Percentiles rank a stretch among this genome's conserved stretches.
Conservation (phyloP, 140 eudicot genomes). For the Flaveria floridana region DNA sequence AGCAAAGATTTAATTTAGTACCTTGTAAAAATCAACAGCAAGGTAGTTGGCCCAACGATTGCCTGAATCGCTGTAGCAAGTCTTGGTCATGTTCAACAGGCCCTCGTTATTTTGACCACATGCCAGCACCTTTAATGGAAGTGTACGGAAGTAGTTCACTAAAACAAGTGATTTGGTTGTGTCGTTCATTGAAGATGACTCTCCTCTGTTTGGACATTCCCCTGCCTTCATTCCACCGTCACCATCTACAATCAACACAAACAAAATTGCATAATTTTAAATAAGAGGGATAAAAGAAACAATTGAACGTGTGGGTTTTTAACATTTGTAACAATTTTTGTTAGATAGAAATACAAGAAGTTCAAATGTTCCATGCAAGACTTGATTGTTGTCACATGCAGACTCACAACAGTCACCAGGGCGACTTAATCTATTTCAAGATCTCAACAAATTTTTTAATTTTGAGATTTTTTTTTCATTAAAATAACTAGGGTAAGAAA, state of each 20-base stretch:
- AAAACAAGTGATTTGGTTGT: conserved; percentile 68
- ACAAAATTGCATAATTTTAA: no score
- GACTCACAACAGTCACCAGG: background rate
- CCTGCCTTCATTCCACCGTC: conserved; percentile 82
- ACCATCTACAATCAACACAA: conserved; percentile 51
- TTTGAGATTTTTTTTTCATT: no score
- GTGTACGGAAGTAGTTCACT: conserved; percentile 62
- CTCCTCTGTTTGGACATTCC: conserved; percentile 63
- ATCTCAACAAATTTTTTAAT: no score
- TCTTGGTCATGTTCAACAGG: conserved; percentile 61
- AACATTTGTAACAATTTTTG: background rate
- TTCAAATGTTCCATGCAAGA: background rate
- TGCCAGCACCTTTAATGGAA: conserved; percentile 54
- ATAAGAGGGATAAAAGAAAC: background rate
- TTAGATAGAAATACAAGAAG: background rate
- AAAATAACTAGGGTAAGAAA: no score
- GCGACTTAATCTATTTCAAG: no score
- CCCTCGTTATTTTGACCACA: conserved; percentile 63
- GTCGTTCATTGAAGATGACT: conserved; percentile 68
- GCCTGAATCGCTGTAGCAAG: conserved; percentile 66
- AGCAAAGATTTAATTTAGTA: conserved; percentile 12
- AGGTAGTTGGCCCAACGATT: conserved; percentile 90
- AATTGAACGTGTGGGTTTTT: background rate
- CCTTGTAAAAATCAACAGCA: conserved; percentile 90
- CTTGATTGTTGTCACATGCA: background rate